A percentile compares a stretch with the other conserved stretches of the same genome.
Evolutionary conservation across 352 stramenopile species (phyloP).

Genomic region (Pythium monospermum): DNA sequence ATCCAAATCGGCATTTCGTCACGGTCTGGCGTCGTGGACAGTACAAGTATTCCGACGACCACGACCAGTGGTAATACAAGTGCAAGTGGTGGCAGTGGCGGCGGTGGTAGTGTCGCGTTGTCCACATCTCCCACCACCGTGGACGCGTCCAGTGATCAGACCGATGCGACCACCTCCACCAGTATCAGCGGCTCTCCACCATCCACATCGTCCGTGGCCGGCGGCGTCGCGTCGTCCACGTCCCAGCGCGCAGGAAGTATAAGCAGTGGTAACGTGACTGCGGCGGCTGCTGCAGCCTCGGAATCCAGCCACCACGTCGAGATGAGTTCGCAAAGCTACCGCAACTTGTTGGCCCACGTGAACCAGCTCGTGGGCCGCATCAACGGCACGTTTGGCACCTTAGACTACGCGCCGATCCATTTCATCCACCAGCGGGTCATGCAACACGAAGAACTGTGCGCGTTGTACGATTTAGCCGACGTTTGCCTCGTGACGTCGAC

Average conservation of each 20-base stretch:
- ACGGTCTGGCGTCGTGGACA: conserved; percentile 41
- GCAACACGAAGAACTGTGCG: conserved; percentile 82
- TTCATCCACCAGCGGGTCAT: conserved; percentile 84
- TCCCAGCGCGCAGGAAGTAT: too few relatives aligned
- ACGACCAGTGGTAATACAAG: conserved; percentile 7
- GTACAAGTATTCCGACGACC: conserved; percentile 12
- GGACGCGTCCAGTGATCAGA: too few relatives aligned
- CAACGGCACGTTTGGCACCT: conserved; percentile 82
- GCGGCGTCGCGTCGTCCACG: too few relatives aligned
- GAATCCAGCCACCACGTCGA: conserved; percentile 60
- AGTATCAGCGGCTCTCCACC: too few relatives aligned
- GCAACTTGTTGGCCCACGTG: conserved; percentile 67
- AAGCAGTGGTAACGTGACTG: too few relatives aligned
- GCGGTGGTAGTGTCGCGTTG: too few relatives aligned
- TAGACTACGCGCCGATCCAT: conserved; percentile 89
- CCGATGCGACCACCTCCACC: too few relatives aligned
- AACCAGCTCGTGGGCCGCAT: conserved; percentile 88
- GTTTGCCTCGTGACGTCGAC: conserved; percentile 88
- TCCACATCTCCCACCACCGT: too few relatives aligned
- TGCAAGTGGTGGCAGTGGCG: conserved; percentile 1
- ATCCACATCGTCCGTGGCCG: too few relatives aligned
- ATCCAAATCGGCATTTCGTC: conserved; percentile 96
- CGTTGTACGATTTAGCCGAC: conserved; percentile 85
- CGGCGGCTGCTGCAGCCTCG: conserved; percentile 22
- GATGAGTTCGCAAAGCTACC: conserved; percentile 73